Evolutionary conservation across 805 yeast species (phyloP), one percentile per base, ranked within the genome.

Genomic region (Saturnispora besseyi): DNA sequence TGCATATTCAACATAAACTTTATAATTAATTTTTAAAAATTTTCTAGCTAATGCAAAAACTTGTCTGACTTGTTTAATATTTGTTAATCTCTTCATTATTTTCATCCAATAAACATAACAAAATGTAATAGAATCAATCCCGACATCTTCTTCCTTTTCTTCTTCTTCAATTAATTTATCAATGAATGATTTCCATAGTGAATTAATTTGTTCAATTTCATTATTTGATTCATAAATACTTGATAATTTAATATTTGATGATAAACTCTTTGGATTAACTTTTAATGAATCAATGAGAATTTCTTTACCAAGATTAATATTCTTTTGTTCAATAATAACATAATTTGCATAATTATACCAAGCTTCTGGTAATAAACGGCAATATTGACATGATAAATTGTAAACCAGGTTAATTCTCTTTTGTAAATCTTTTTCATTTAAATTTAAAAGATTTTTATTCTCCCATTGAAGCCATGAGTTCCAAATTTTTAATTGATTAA

Each of bases 1-100:
- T 0, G 97, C 96, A 59, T 85, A 84, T 52, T 87, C 91, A 21
- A 82, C 81, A 65, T 77, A 91, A 21, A 91, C 76, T 57, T 87
- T 87, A 69, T 81, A 80, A 0, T 95, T 83, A 40, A 84, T 66
- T 10, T 71, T 67, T n/a, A 71, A 62, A 56, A 78, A 75, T 60
- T 81, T 79, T 57, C 96, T 78, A 8, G 85, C 84, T 56, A 74
- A 76, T 49, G 84, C 75, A 62, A 89, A 88, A 2, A 87, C 71
- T 24, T 71, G 62, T 53, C 98, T 76, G 2, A 95, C 89, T 34
- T 82, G 88, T 47, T 65, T 64, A 13, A 62, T 59, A 28, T 64
- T 64, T 30, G 62, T 62, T 30, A 62, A 52, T 54, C 96, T 73
- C 59, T 87, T 87, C 54, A 79, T 70, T 15, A 86, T 73, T 61